Conservation (phyloP, 2,329 filamentous ascomycete genomes). For the Penicillium sp. region DNA sequence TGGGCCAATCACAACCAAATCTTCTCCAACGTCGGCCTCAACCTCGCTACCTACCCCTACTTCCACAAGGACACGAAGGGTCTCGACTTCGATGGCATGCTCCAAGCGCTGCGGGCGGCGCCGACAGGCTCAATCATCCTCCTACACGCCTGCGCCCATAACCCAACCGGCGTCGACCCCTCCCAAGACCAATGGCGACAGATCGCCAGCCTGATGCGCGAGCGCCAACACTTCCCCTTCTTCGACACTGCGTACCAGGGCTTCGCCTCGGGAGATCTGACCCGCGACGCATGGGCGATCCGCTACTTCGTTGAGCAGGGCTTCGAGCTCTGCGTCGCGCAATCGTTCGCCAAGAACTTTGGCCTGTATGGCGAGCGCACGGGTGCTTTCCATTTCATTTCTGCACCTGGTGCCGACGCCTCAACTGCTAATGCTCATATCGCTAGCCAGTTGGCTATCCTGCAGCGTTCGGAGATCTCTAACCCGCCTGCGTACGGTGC, state of each 20-base stretch:
- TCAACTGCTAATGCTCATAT: conserved; percentile 66
- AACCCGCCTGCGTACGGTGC: conserved; percentile 96
- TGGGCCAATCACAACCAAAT: conserved; percentile 99
- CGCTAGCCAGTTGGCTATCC: conserved; percentile 84
- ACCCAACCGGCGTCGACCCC: conserved; percentile 95
- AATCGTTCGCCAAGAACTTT: conserved; percentile 68
- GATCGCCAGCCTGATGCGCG: conserved; percentile 75
- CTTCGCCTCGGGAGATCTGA: conserved; percentile 89
- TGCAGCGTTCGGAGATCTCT: conserved; percentile 96
- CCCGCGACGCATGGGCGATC: conserved; percentile 86
- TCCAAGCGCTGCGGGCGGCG: conserved; percentile 69
- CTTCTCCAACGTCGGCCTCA: conserved; percentile 85
- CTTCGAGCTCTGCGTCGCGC: conserved; percentile 67
- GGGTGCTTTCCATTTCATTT: conserved; percentile 93
- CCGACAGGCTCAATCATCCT: conserved; percentile 83
- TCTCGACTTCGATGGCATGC: conserved; percentile 90
- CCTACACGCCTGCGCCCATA: conserved; percentile 95
- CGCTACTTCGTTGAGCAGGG: conserved; percentile 93
- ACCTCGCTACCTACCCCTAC: conserved; percentile 86
- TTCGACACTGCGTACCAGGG: conserved; percentile 98
- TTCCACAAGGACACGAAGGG: conserved; percentile 87
- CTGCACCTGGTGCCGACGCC: conserved; percentile 71
- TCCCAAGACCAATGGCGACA: conserved; percentile 93
- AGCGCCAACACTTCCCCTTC: conserved; percentile 91
- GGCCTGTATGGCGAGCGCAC: conserved; percentile 96